phyloP scores from a whole-genome alignment of 2,329 filamentous ascomycete species.

The Boeremia exigua region DNA sequence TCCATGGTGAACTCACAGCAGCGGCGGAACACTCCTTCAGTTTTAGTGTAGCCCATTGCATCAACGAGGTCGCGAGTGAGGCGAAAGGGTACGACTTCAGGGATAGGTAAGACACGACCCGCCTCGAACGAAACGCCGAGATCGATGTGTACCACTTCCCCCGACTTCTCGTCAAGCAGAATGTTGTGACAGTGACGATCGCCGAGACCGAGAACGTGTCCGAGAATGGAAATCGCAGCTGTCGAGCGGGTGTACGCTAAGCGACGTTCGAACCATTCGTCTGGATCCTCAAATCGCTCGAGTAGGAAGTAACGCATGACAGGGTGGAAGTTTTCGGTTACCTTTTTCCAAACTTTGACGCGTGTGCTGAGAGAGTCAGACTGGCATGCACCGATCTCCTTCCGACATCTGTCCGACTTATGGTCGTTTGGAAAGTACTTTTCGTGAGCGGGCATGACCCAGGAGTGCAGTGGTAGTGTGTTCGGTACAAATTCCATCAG shows the following conservation, averaged over 20 bases:
- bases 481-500: constrained; percentile 97
- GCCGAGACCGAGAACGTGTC: constrained; percentile 88
- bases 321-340: constrained; percentile 83
- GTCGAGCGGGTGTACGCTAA: constrained; percentile 93
- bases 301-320: constrained; percentile 98
- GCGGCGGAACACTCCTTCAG: constrained; percentile 94
- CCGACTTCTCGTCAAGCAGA: constrained; percentile 83
- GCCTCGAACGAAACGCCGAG: constrained; percentile 97
- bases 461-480: constrained; percentile 90
- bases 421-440: constrained; percentile 84
- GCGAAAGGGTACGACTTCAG: constrained; percentile 94
- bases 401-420: constrained; percentile 76
- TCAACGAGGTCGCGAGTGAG: constrained; percentile 94
- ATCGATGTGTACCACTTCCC: constrained; percentile 96
- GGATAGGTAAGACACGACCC: constrained; percentile 91
- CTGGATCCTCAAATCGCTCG: constrained; percentile 89
- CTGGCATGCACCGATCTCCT: constrained; percentile 77
- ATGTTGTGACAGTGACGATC: constrained; percentile 98
- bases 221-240: constrained; percentile 92
- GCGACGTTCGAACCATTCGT: constrained; percentile 92
- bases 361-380: constrained; percentile 72
- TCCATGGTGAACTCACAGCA: constrained; percentile 98
- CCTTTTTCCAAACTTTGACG: constrained; percentile 75
- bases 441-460: constrained; percentile 87
- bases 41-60: constrained; percentile 93